Evolutionary conservation across 345 rosid genomes (phyloP), one percentile per base, ranked within the genome.

Genomic region (Bruguiera gymnorhiza): DNA sequence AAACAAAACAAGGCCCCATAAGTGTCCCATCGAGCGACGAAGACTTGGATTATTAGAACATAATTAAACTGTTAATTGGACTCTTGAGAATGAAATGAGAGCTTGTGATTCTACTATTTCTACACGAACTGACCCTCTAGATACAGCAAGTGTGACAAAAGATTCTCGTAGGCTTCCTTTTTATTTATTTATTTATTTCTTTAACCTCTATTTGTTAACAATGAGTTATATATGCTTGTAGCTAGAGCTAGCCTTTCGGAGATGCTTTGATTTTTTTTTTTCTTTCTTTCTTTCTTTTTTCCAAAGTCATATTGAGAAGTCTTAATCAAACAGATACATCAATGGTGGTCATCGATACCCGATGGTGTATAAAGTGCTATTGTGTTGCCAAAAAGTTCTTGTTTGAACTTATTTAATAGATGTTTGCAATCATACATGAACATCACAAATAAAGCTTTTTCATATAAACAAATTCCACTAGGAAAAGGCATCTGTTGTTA

Each of bases 301-400:
- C 46, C 48, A 11, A 63, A 51, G 67, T 58, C 75, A 39, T 65
- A 63, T 64, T 37, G 65, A 46, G 26, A 39, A 48, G 86, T 83
- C 88, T 27, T 79, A 57, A 79, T 85, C 85, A 79, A 54, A 75
- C 37, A 56, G 80, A 77, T 81, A 75, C 78, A 76, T 78, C 74
- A 62, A 55, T 80, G 70, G 73, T 65, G 79, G 77, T 63, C 66
- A 71, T 73, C 65, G 69, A 85, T 81, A 24, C 77, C 69, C 71
- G 82, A 81, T 75, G 81, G 79, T 73, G 73, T 65, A 66, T 65
- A 69, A 76, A 74, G 75, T 73, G 65, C 37, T 66, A 10, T 52
- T 77, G 73, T 69, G 65, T 80, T 59, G 53, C 61, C 27, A 55
- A 79, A 85, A 85, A 85, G 86, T 73, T 77, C 73, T 75, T 37